Base-by-base conservation (phyloP, 2,329 filamentous ascomycete genomes). In the Claviceps cyperi region DNA sequence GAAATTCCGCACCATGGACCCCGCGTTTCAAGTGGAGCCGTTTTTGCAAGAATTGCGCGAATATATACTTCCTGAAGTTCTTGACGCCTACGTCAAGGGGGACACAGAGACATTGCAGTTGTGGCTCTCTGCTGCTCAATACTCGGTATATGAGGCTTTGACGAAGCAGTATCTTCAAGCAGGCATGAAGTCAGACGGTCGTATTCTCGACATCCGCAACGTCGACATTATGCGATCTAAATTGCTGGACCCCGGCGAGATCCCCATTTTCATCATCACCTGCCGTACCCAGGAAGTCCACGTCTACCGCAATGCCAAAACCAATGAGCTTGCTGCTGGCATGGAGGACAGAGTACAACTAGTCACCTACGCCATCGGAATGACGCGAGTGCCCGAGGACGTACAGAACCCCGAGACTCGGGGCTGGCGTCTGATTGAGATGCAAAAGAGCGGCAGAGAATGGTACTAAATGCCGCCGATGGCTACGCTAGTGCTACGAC, bases 281-380 rank as follows among this genome's bases (percentile, higher is more conserved):
- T 95, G 89, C 71, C 78, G 92, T 56, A 96, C 92, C 11, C 92
- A 98, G 66, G 92, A 98, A 69, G 90, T 98, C 11, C 92, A 98
- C 64, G 90, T 97, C 15, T 98, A 96, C 72, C 80, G 86, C 54
- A 94, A 97, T 57, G 81, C 84, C 52, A 97, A 98, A 76, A 84
- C 84, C 1, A 83, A 83, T 55, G 76, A 96, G 66, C 78, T 98
- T 46, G 90, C 91, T 3, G 91, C 91, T 13, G 92, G 92, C 43
- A 97, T 96, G 89, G 92, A 98, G 68, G 92, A 98, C 69, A 94
- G 90, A 71, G 92, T 98, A 22, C 92, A 98, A 69, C 82, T 95
- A 58, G 92, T 98, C 57, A 97, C 92, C 2, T 98, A 98, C 63
- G 92, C 91, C 55, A 97, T 98, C 58, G 92, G 92, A 59, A 85